Percentiles rank a stretch among this genome's conserved stretches.
Evolutionary conservation across 1,139 yeast species (phyloP).

Genomic region (Petasospora fabianii): DNA sequence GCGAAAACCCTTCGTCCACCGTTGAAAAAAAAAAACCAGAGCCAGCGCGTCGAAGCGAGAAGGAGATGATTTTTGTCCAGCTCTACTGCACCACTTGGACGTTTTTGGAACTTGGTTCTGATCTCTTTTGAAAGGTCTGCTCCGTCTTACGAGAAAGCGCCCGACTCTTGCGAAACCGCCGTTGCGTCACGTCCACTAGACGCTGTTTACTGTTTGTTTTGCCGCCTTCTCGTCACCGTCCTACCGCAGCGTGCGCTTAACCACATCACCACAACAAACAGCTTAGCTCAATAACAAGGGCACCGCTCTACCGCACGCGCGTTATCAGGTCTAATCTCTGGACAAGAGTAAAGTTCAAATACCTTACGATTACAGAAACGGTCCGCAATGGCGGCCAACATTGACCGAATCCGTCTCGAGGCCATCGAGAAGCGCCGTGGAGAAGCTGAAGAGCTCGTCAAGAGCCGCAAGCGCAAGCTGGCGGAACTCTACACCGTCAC

Average conservation of each 20-base stretch:
- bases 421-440: constrained; percentile 42
- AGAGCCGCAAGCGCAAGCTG: constrained; percentile 47
- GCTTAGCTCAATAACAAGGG: no score
- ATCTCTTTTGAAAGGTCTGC: not conserved
- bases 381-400: constrained; percentile 18
- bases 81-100: not conserved
- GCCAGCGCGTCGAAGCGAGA: constrained; percentile 1
- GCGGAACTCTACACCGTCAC: constrained; percentile 55
- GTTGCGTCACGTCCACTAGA: not conserved
- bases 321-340: no score
- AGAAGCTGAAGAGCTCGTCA: constrained; percentile 36
- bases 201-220: not conserved
- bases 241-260: constrained; percentile 1
- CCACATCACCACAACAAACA: not conserved
- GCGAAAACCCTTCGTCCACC: not conserved
- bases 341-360: no score
- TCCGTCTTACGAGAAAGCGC: not conserved
- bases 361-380: no score
- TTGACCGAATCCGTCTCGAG: constrained; percentile 42
- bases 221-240: not conserved
- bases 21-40: not conserved
- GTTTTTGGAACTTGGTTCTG: not conserved
- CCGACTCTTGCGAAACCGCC: not conserved
- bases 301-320: no score
- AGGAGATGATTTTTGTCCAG: no score